Evolutionary conservation across 2,329 filamentous ascomycete genomes (phyloP), one percentile per base, ranked within the genome.

Genomic region (Colletotrichum sp.): DNA sequence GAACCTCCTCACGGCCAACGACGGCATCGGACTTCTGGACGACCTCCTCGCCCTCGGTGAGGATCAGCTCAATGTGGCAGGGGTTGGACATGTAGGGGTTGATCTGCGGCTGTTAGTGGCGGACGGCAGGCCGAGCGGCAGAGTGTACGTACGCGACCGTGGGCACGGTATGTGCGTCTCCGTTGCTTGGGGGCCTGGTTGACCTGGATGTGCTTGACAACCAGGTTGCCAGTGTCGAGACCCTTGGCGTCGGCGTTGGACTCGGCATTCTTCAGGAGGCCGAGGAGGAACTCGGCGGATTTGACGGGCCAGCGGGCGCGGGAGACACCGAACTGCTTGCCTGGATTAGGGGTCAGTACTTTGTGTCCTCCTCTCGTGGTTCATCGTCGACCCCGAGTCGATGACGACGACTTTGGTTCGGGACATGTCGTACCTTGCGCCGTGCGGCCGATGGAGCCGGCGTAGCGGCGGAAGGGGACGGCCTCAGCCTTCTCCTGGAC

Each of bases 71-170:
- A 89, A 99, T 98, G 94, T 99, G 97, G 95, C 96, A 99, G 83
- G 97, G 97, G 94, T 98, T 98, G 83, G 96, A 98, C 97, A 99
- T 98, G 93, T 98, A 99, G 79, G 97, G 97, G 94, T 99, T 99
- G 92, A 99, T 99, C 96, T 98, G 77, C 56, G 70, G 56, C 32
- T 70, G 77, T 86, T 80, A 86, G 81, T 66, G 70, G 34, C 13
- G 15, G 6, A 16, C 4, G 30, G 16, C 22, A 13, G 7, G 8
- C n/a, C 22, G 12, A 25, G 43, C 22, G 10, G 22, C 43, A 8
- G 27, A 25, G 10, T 16, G 25, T 27, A 95, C 96, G 85, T 97
- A 98, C 96, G 92, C 97, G 96, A 93, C 97, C 97, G 93, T 99
- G 97, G 80, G 97, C 97, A 93, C 97, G 96, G 95, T 99, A 99